Base-by-base conservation (phyloP, 306 rosid genomes). In the Gastrolobium villosum region DNA sequence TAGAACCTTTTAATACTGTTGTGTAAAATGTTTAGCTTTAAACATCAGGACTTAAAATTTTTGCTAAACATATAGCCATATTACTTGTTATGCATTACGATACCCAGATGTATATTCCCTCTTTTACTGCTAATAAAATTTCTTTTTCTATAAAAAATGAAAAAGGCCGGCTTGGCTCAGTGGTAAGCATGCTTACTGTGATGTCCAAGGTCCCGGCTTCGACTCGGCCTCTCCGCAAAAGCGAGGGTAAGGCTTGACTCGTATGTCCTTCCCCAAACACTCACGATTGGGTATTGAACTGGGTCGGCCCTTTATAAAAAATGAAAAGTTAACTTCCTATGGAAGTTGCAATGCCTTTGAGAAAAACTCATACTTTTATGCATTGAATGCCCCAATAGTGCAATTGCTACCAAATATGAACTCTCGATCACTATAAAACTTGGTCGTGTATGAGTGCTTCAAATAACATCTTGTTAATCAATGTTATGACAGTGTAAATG, bases 401-500 rank as follows among this genome's bases (percentile, higher is more conserved):
- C 14, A 57, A 40, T 59, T 67, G 28, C 63, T 53, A 70, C 57
- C 3, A 11, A 50, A 65, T 73, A 74, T 54, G 67, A 67, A 63
- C 13, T 66, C 43, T 7, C 8, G 7, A 68, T 55, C 46, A 37
- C 31, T 54, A 48, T 44, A 31, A 56, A 15, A 74, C 68, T 41
- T 59, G 20, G 34, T 68, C 15, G 39, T 32, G 13, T 28, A 7
- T 8, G 43, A 71, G 70, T 77, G 37, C 77, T 68, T 79, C 74
- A 56, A 10, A 41, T 86, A 66, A 81, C 71, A 20, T 59, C n/a
- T 72, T 65, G 74, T 49, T 73, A 83, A 61, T 72, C 50, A 57
- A 67, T 78, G 73, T 66, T 13, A 77, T 74, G 88, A 74, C 90
- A 94, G 95, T 35, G 91, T 91, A 46, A 94, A 91, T 80, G 86